Evolutionary conservation across 768 basidiomycete species (phyloP).

Genomic region (Tulasnella sp.): DNA sequence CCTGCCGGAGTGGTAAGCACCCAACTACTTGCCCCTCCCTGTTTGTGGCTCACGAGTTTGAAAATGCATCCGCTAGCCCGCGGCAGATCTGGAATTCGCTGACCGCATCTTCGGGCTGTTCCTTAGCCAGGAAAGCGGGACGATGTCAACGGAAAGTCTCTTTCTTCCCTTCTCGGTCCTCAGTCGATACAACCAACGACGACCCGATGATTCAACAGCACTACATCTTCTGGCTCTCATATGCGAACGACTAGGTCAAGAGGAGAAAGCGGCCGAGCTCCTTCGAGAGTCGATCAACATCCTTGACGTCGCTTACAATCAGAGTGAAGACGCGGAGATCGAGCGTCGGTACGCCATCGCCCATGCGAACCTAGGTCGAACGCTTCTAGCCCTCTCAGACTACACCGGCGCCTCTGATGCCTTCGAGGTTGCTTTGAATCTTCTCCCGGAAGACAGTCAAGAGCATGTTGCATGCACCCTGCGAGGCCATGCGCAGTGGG

Average conservation of each 20-base stretch:
- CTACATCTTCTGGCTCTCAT: slow-evolving; percentile 76
- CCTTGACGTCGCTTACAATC: slow-evolving; percentile 82
- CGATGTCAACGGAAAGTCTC: slow-evolving; percentile 36
- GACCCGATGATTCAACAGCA: slow-evolving; percentile 59
- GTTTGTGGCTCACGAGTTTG: background rate
- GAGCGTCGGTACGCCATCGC: slow-evolving; percentile 75
- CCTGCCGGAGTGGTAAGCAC: slow-evolving; percentile 45
- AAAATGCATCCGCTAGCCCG: slow-evolving; percentile 39
- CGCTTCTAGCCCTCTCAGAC: slow-evolving; percentile 50
- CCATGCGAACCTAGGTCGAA: slow-evolving; percentile 67
- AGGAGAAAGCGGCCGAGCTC: slow-evolving; percentile 45
- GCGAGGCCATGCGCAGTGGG: slow-evolving; percentile 54
- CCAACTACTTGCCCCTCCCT: background rate
- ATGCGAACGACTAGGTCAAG: slow-evolving; percentile 71
- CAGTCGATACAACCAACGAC: slow-evolving; percentile 56
- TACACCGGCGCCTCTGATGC: slow-evolving; percentile 53
- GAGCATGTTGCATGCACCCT: slow-evolving; percentile 32
- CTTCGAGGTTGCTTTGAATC: slow-evolving; percentile 58
- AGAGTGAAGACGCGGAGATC: slow-evolving; percentile 63
- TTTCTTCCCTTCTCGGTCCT: slow-evolving; percentile 74
- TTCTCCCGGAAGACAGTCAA: slow-evolving; percentile 44
- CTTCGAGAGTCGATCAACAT: slow-evolving; percentile 53
- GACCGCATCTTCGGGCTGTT: slow-evolving; percentile 41
- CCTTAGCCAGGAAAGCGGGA: slow-evolving; percentile 1
- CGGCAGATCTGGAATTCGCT: slow-evolving; percentile 71